phyloP scores from a whole-genome alignment of 768 basidiomycete genomes.

The Mycena belliarum region DNA sequence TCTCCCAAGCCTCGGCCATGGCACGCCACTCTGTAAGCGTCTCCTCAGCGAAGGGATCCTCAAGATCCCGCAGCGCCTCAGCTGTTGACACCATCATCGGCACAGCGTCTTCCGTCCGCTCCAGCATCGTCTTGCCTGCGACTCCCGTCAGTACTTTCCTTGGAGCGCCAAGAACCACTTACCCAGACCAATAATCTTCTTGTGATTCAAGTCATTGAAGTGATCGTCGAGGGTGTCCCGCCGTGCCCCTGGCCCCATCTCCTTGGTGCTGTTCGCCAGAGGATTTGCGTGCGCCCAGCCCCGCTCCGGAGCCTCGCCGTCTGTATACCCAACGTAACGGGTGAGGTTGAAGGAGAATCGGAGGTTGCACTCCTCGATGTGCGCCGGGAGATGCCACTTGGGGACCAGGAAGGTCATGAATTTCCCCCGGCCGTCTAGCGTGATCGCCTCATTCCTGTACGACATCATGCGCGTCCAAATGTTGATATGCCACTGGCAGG shows the following conservation, averaged over 20 bases:
- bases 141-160: background rate
- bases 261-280: conserved; percentile 32
- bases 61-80: background rate
- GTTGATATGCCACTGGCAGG: conserved; percentile 13
- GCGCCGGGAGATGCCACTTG: too few relatives aligned
- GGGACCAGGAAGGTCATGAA: too few relatives aligned
- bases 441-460: conserved; percentile 1
- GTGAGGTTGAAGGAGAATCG: too few relatives aligned
- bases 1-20: conserved; percentile 11
- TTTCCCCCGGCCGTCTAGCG: too few relatives aligned
- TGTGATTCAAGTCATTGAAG: conserved; percentile 7
- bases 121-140: background rate
- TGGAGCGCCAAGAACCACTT: background rate
- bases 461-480: conserved; percentile 17
- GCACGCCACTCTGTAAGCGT: background rate
- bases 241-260: conserved; percentile 33
- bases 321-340: conserved; percentile 37
- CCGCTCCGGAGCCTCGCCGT: conserved; percentile 34
- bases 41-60: background rate
- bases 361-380: too few relatives aligned
- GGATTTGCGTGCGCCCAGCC: conserved; percentile 34
- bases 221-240: background rate
- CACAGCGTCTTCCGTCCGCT: background rate
- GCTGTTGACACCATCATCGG: background rate
- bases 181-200: background rate